phyloP scores from a whole-genome alignment of 1,284 basidiomycete species.

The Leccinum subrobustum region DNA sequence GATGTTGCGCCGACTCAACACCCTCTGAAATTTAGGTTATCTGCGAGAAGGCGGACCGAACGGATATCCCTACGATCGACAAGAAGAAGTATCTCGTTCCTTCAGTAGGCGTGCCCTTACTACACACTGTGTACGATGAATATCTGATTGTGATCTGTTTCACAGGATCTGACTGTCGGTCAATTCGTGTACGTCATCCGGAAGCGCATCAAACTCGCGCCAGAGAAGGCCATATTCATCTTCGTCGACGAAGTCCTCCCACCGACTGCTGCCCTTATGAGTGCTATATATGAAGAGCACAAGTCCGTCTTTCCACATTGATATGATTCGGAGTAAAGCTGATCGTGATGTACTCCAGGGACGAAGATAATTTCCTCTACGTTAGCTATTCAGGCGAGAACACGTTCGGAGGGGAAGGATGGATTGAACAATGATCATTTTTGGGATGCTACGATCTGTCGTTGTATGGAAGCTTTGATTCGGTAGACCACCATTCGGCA shows the following conservation, averaged over 20 bases:
- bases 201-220: conserved; percentile 99
- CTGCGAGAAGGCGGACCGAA: conserved; percentile 99
- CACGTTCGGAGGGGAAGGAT: conserved; percentile 73
- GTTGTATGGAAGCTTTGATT: conserved; percentile 23
- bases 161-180: conserved; percentile 93
- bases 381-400: conserved; percentile 98
- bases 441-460: conserved; percentile 23
- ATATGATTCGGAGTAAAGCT: conserved; percentile 5
- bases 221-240: conserved; percentile 99
- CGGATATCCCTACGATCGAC: conserved; percentile 98
- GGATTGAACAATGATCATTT: conserved; percentile 45
- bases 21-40: conserved; percentile 71
- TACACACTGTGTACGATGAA: conserved; percentile 11
- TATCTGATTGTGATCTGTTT: conserved; percentile 19
- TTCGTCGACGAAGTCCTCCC: conserved; percentile 99
- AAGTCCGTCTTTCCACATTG: conserved; percentile 66
- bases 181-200: conserved; percentile 99
- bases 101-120: conserved; percentile 57
- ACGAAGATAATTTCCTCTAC: conserved; percentile 95
- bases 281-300: conserved; percentile 99
- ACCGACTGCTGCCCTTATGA: conserved; percentile 98
- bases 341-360: conserved; percentile 49
- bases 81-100: conserved; percentile 99
- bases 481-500: conserved; percentile 29
- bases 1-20: conserved; percentile 15